phyloP scores from a whole-genome alignment of 2,329 filamentous ascomycete genomes.

The Talaromyces sp. region DNA sequence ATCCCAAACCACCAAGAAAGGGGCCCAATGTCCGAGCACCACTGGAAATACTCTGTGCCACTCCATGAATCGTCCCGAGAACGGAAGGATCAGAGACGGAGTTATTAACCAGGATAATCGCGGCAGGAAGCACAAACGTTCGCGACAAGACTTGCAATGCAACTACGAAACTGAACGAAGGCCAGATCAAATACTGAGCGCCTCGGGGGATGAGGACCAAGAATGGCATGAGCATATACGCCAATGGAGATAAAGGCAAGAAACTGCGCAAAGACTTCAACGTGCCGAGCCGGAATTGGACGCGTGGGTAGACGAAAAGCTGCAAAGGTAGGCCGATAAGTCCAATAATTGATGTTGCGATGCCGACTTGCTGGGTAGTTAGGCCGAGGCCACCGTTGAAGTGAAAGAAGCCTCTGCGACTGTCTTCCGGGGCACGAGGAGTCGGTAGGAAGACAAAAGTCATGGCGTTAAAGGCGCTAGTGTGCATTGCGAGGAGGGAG shows the following conservation, averaged over 20 bases:
- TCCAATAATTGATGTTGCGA: slow-evolving; percentile 74
- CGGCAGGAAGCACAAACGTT: slow-evolving; percentile 63
- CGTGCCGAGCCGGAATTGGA: slow-evolving; percentile 66
- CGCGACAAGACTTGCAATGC: slow-evolving; percentile 68
- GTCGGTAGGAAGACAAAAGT: slow-evolving; percentile 76
- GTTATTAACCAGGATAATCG: slow-evolving; percentile 60
- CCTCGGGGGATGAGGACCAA: slow-evolving; percentile 63
- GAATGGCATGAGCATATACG: slow-evolving; percentile 68
- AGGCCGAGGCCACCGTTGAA: slow-evolving; percentile 75
- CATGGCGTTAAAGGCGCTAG: slow-evolving; percentile 72
- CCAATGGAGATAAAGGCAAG: slow-evolving; percentile 66
- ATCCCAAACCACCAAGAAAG: slow-evolving; percentile 52
- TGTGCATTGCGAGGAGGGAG: slow-evolving; percentile 68
- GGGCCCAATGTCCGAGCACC: slow-evolving; percentile 56
- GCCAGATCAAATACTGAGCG: slow-evolving; percentile 56
- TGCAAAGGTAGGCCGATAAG: slow-evolving; percentile 71
- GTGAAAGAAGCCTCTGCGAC: slow-evolving; percentile 45
- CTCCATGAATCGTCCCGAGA: slow-evolving; percentile 57
- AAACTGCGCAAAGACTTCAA: slow-evolving; percentile 66
- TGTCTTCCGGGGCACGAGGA: slow-evolving; percentile 54
- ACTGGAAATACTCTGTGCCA: slow-evolving; percentile 55
- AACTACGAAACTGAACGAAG: slow-evolving; percentile 61
- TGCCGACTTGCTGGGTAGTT: slow-evolving; percentile 66
- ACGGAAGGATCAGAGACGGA: slow-evolving; percentile 55
- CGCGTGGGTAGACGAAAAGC: slow-evolving; percentile 65